Evolutionary conservation across 2,329 filamentous ascomycete species (phyloP).

Genomic region (Zasmidium angulare): DNA sequence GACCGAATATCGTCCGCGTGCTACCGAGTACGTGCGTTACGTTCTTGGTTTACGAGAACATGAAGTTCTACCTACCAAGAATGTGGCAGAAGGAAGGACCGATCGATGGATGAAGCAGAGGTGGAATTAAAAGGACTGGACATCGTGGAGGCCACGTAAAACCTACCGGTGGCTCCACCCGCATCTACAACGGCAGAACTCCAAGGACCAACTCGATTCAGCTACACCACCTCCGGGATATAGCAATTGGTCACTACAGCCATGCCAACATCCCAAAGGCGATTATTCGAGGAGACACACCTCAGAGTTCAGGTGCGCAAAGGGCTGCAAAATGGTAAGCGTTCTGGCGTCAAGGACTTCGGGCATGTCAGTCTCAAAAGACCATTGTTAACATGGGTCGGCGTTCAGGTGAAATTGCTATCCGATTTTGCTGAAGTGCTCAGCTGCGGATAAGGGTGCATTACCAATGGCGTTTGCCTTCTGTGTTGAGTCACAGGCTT

Average conservation of each 20-base stretch:
- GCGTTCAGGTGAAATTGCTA: background rate
- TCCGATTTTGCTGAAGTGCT: background rate
- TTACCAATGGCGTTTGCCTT: background rate
- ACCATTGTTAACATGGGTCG: background rate
- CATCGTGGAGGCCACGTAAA: background rate
- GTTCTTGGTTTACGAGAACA: conserved; percentile 95
- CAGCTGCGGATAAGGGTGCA: background rate
- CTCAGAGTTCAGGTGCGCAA: no score
- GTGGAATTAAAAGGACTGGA: background rate
- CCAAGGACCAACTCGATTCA: no score
- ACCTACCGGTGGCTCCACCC: no score
- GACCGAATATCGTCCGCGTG: conserved; percentile 85
- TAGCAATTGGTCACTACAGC: no score
- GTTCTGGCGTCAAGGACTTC: no score
- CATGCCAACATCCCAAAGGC: no score
- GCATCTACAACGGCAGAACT: no score
- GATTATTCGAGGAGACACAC: no score
- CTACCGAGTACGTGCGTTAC: conserved; percentile 95
- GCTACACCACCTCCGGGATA: no score
- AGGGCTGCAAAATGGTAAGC: no score
- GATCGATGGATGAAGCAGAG: conserved; percentile 1
- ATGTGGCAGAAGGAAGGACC: conserved; percentile 24
- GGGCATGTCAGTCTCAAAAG: background rate
- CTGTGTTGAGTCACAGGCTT: no score
- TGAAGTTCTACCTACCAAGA: conserved; percentile 66